Evolutionary conservation across 306 rosid species (phyloP).

Genomic region (Hippophae gyantsensis): DNA sequence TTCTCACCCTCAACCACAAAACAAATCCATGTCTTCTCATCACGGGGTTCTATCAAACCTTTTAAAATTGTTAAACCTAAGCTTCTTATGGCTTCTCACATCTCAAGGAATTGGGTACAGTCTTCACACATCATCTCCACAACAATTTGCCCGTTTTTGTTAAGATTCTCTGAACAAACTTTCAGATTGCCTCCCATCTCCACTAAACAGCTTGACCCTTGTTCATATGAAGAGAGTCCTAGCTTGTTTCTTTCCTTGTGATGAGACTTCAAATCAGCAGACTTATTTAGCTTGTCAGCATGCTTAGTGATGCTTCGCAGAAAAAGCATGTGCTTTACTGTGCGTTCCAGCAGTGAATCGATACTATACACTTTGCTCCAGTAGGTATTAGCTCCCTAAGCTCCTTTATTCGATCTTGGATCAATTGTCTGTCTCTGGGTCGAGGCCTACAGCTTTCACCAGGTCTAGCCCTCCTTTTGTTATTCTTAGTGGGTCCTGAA

Average conservation of each 20-base stretch:
- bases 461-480: conserved; percentile 77
- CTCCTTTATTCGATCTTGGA: conserved; percentile 96
- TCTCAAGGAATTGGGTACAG: conserved; percentile 92
- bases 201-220: conserved; percentile 95
- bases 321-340: conserved; percentile 85
- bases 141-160: conserved; percentile 90
- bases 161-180: conserved; percentile 75
- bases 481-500: conserved; percentile 65
- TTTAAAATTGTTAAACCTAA: conserved; percentile 66
- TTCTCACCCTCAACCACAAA: conserved; percentile 54
- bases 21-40: conserved; percentile 79
- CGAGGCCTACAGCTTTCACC: conserved; percentile 93
- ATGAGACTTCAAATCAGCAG: conserved; percentile 51
- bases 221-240: conserved; percentile 51
- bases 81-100: conserved; percentile 85
- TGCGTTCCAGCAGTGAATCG: conserved; percentile 82
- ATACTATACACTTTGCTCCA: conserved; percentile 97
- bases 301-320: conserved; percentile 79
- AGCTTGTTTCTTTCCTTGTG: conserved; percentile 45
- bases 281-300: conserved; percentile 72
- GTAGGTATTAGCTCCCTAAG: conserved; percentile 84
- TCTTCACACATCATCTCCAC: conserved; percentile 96
- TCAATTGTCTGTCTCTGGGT: conserved; percentile 96
- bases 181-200: conserved; percentile 90
- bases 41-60: conserved; percentile 69